Conservation (phyloP, 345 rosid species). For the Populus pruinosa region DNA sequence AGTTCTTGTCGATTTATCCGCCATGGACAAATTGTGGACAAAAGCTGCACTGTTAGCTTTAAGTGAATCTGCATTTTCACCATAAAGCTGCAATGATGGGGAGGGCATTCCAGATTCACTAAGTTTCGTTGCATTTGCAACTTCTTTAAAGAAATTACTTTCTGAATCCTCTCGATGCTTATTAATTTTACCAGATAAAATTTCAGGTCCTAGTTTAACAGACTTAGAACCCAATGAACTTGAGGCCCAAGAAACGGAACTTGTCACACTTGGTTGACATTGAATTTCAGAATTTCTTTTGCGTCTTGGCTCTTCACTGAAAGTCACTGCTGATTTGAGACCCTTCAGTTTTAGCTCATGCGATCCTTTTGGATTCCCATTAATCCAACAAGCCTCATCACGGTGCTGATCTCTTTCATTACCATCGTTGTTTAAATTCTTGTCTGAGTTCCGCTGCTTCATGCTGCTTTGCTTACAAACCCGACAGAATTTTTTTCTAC, state of each 20-base stretch:
- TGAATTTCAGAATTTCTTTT: not conserved
- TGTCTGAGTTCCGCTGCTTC: not conserved
- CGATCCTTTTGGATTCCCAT: not conserved
- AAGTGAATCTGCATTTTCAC: not conserved
- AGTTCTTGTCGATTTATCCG: not conserved
- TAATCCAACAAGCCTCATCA: not conserved
- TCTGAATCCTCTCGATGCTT: not conserved
- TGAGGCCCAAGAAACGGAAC: not conserved
- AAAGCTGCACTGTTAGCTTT: not conserved
- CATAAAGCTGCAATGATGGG: not conserved
- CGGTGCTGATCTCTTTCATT: not conserved
- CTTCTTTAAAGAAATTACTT: not conserved
- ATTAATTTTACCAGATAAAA: not conserved
- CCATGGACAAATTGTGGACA: not conserved
- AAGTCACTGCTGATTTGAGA: not conserved
- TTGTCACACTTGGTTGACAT: too few species aligned
- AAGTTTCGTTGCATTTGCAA: not conserved
- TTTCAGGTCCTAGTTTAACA: not conserved
- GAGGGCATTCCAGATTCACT: not conserved
- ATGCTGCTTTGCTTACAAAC: not conserved
- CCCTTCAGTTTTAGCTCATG: not conserved
- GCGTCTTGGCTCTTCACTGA: not conserved
- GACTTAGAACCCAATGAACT: not conserved
- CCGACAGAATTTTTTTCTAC: conserved; percentile 1
- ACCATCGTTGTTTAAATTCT: not conserved